phyloP scores from a whole-genome alignment of 768 basidiomycete genomes.

The Lactifluus subvellereus region DNA sequence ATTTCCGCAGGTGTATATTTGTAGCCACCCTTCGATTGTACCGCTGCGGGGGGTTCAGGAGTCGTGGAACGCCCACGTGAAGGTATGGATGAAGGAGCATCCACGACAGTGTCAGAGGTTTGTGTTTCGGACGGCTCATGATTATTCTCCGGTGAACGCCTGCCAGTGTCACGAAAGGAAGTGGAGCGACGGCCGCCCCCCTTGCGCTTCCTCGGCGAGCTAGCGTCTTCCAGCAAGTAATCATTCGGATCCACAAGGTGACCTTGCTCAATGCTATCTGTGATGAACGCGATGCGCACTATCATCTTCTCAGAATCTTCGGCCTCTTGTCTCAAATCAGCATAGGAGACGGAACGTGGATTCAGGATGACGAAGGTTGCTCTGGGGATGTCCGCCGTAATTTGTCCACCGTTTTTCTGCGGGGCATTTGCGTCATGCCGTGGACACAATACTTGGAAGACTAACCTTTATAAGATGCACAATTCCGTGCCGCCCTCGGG shows the following conservation, averaged over 20 bases:
- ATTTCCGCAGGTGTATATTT: conserved; percentile 20
- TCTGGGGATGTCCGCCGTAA: conserved; percentile 44
- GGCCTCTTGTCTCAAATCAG: conserved; percentile 40
- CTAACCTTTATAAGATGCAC: conserved; percentile 49
- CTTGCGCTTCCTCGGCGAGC: conserved; percentile 1
- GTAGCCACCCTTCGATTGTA: conserved; percentile 12
- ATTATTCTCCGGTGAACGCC: conserved; percentile 7
- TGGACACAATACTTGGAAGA: background rate
- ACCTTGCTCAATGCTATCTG: conserved; percentile 44
- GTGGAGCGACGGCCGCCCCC: background rate
- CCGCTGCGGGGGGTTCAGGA: conserved; percentile 13
- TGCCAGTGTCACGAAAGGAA: background rate
- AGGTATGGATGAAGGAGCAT: background rate
- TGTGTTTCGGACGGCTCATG: conserved; percentile 9
- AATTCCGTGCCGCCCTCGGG: conserved; percentile 45
- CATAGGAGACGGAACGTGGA: conserved; percentile 45
- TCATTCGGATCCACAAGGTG: conserved; percentile 40
- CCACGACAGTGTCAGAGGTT: conserved; percentile 10
- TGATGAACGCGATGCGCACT: conserved; percentile 48
- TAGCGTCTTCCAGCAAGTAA: conserved; percentile 38
- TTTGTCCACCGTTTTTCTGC: conserved; percentile 63
- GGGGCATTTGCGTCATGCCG: background rate
- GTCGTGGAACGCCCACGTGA: background rate
- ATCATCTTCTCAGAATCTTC: conserved; percentile 37
- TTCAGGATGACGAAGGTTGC: conserved; percentile 62